Evolutionary conservation across 257 asterid genomes (phyloP).

Genomic region (Eustoma russellianum): DNA sequence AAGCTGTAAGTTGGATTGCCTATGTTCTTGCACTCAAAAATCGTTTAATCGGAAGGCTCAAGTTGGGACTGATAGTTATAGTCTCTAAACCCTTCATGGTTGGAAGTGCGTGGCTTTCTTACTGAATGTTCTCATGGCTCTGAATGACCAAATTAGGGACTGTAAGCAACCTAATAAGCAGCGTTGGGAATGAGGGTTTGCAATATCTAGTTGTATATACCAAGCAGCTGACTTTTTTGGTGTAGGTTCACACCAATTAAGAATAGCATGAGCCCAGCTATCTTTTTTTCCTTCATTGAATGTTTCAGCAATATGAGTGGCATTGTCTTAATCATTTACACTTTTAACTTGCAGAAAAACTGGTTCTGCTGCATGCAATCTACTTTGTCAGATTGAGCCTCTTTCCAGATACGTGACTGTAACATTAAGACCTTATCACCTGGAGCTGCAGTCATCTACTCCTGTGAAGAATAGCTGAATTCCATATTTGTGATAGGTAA

Average conservation of each 20-base stretch:
- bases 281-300: background rate
- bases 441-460: slow-evolving; percentile 5
- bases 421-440: background rate
- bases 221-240: background rate
- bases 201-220: background rate
- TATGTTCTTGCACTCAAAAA: no score
- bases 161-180: background rate
- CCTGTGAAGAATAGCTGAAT: slow-evolving; percentile 21
- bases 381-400: slow-evolving; percentile 27
- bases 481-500: slow-evolving; percentile 21
- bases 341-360: slow-evolving; percentile 40
- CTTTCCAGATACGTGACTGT: slow-evolving; percentile 8
- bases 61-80: no score
- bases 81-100: background rate
- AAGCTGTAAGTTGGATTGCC: no score
- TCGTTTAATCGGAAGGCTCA: no score
- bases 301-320: background rate
- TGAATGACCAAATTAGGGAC: background rate
- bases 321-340: slow-evolving; percentile 4
- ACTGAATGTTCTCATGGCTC: background rate
- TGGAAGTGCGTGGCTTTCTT: background rate
- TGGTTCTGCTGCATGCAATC: slow-evolving; percentile 60
- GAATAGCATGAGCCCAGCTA: background rate
- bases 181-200: background rate
- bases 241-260: background rate